Evolutionary conservation across 176 grass and related monocot species (phyloP), one percentile per base, ranked within the genome.

Genomic region (Aechmea fasciata): DNA sequence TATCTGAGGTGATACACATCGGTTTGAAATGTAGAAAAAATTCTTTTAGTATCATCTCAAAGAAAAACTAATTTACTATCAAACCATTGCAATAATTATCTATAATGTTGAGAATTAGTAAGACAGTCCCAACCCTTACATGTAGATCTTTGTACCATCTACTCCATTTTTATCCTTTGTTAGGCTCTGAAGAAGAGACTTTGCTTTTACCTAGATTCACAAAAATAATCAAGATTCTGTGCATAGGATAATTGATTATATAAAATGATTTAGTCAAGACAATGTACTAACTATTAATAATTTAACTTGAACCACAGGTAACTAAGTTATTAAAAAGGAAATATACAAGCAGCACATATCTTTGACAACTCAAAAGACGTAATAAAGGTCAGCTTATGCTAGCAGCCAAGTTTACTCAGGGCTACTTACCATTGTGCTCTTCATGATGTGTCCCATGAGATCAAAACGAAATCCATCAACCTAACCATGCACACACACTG

Each of bases 371-470:
- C 52, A 55, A 54, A 54, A 55, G 11, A 55, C 11, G 54, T 59
- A 9, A 59, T 20, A 59, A 15, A 9, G 19, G 54, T 59, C 54
- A 59, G 5, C 5, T 18, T 59, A 59, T 17, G 54, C 2, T 17
- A 59, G 54, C 19, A 18, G 19, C 19, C 54, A 18, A 59, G 19
- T 59, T 17, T 72, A 76, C 9, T 20, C 47, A 71, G 73, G 23
- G 49, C 80, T 78, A 77, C 51, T 69, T 88, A 96, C 92, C 83
- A 96, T 91, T 51, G 92, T 96, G 13, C 9, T 69, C 80, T 88
- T 96, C 92, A 96, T 91, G 66, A 96, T 86, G 75, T 96, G 92
- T 54, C 92, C 92, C 92, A 96, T 96, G 55, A 96, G 85, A 84
- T 96, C 88, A 80, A 88, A 96, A 72, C 92, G 86, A 78, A 96